A percentile compares a stretch with the other conserved stretches of the same genome.
Conservation (phyloP, 768 basidiomycete genomes). For the Paxillus ammoniavirescens region DNA sequence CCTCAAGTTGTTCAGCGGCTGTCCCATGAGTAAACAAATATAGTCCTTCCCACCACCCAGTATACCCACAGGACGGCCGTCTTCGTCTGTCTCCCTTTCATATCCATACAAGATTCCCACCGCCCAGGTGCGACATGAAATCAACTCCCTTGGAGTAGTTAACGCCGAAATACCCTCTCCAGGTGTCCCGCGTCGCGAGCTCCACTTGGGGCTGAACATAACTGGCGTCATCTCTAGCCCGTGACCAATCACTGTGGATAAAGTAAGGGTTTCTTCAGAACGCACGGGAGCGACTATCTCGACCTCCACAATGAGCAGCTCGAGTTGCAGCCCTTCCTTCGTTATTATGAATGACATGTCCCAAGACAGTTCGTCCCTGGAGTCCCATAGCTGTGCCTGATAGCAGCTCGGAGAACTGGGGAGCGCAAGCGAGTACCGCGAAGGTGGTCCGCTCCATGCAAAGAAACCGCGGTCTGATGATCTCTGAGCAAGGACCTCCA, state of each 20-base stretch:
- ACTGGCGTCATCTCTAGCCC: background rate
- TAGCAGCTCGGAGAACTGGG: conserved; percentile 7
- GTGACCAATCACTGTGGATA: background rate
- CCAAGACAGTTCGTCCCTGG: background rate
- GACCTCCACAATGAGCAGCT: background rate
- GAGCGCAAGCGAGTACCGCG: conserved; percentile 1
- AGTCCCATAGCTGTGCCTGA: conserved; percentile 5
- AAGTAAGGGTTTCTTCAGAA: background rate
- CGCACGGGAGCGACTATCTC: background rate
- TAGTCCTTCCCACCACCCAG: background rate
- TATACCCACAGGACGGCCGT: background rate
- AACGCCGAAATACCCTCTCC: background rate
- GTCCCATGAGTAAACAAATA: background rate
- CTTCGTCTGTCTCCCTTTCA: background rate
- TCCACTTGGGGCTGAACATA: background rate
- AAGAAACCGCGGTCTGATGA: conserved; percentile 7
- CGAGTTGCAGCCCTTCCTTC: background rate
- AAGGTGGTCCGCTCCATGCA: conserved; percentile 6
- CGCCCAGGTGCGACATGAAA: background rate
- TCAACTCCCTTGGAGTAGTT: background rate
- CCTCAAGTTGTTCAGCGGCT: background rate
- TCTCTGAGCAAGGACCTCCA: conserved; percentile 9
- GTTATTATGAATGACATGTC: background rate
- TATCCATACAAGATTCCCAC: background rate
- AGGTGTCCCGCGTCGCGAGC: background rate